phyloP scores from a whole-genome alignment of 176 grass and related monocot genomes.

The Coix lacrymajobi region DNA sequence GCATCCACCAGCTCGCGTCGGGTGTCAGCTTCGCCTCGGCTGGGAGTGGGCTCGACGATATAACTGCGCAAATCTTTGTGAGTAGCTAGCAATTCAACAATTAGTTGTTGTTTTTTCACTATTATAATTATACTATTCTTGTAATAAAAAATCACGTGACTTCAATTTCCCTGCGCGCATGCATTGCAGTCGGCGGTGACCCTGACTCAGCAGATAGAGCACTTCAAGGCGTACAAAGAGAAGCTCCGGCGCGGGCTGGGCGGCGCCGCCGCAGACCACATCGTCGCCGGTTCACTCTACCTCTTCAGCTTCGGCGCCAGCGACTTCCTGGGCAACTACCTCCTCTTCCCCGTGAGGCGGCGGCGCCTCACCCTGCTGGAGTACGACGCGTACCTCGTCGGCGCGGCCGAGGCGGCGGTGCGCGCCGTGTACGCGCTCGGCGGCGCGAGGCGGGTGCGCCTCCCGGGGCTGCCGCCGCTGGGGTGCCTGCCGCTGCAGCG shows the following conservation, averaged over 20 bases:
- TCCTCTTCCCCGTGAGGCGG: constrained; percentile 3
- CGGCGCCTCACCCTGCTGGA: constrained; percentile 17
- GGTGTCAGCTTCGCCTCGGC: constrained; percentile 75
- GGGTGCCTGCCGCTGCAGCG: constrained; percentile 56
- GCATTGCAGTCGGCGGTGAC: constrained; percentile 26
- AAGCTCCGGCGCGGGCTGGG: not conserved
- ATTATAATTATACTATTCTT: no score
- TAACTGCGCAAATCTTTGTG: constrained; percentile 43
- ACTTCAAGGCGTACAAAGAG: constrained; percentile 30
- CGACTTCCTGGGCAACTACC: constrained; percentile 63
- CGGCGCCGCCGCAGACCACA: not conserved
- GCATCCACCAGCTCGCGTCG: constrained; percentile 31
- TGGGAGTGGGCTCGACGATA: constrained; percentile 44
- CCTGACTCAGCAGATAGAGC: constrained; percentile 11
- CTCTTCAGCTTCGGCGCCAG: constrained; percentile 48
- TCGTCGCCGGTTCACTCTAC: not conserved
- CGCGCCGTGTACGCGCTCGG: constrained; percentile 33
- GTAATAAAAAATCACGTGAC: not conserved
- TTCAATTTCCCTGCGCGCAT: not conserved
- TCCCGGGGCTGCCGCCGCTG: constrained; percentile 53
- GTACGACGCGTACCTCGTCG: constrained; percentile 32
- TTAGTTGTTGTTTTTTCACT: no score
- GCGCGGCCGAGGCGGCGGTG: constrained; percentile 24
- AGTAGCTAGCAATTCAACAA: not conserved
- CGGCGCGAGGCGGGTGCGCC: constrained; percentile 35